A percentile compares a stretch with the other conserved stretches of the same genome.
phyloP scores from a whole-genome alignment of 2,329 filamentous ascomycete species.

The Fusarium chaquense region DNA sequence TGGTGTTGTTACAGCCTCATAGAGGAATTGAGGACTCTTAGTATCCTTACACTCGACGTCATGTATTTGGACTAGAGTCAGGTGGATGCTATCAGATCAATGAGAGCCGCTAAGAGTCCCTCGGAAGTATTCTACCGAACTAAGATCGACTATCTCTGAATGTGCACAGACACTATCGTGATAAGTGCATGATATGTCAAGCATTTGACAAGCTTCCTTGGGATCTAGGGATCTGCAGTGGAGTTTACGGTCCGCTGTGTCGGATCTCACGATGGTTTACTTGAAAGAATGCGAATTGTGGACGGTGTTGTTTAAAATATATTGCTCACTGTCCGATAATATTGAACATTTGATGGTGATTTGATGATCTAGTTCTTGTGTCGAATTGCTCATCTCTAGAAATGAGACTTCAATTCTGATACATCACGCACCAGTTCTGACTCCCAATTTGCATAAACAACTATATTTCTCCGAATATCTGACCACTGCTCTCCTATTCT shows the following conservation, averaged over 20 bases:
- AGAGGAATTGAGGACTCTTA: neutral
- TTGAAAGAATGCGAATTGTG: neutral
- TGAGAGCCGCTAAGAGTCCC: neutral
- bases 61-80: neutral
- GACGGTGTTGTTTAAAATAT: neutral
- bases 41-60: neutral
- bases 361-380: neutral
- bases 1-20: neutral
- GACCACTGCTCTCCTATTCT: fast-evolving
- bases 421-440: too few relatives aligned
- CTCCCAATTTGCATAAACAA: neutral
- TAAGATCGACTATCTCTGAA: neutral
- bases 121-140: neutral
- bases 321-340: fast-evolving
- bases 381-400: neutral
- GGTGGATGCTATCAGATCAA: neutral
- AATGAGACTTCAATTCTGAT: neutral
- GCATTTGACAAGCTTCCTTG: slow-evolving; percentile 9
- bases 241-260: neutral
- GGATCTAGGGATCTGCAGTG: neutral
- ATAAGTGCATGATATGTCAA: neutral
- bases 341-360: fast-evolving
- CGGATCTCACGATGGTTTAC: neutral
- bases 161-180: slow-evolving; percentile 1
- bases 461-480: neutral